phyloP scores from a whole-genome alignment of 1,284 basidiomycete species.

The Ceratobasidium sp. region DNA sequence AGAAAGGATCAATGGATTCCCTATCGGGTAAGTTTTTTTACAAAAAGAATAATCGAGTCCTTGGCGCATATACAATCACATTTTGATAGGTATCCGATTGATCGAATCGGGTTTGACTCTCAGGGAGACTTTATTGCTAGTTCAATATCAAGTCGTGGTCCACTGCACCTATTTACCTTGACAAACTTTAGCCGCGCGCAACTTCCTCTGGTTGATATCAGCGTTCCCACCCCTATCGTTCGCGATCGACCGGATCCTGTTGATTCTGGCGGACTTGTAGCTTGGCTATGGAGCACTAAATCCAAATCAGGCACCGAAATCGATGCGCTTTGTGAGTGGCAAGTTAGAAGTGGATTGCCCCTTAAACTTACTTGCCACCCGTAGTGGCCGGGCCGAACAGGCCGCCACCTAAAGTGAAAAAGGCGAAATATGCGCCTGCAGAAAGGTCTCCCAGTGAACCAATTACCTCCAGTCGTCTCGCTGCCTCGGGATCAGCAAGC shows the following conservation, averaged over 20 bases:
- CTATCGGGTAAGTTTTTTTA: slow-evolving; percentile 47
- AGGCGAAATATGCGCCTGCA: slow-evolving; percentile 30
- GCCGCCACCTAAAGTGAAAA: slow-evolving; percentile 27
- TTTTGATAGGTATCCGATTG: slow-evolving; percentile 13
- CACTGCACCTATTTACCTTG: slow-evolving; percentile 1
- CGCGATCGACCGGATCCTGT: slow-evolving; percentile 15
- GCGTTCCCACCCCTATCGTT: not conserved
- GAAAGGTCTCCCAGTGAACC: not conserved
- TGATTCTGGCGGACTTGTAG: slow-evolving; percentile 7
- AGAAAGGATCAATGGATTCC: slow-evolving; percentile 60
- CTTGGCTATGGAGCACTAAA: slow-evolving; percentile 39
- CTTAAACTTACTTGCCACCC: too few species aligned
- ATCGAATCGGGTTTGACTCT: slow-evolving; percentile 6
- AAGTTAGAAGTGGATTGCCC: too few species aligned
- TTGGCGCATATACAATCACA: slow-evolving; percentile 20
- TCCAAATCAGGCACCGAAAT: slow-evolving; percentile 34
- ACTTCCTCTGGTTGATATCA: slow-evolving; percentile 35
- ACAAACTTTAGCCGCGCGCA: slow-evolving; percentile 31
- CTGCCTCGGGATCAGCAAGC: slow-evolving; percentile 2
- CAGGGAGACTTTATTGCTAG: not conserved
- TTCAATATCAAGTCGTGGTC: slow-evolving; percentile 15
- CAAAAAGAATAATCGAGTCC: too few species aligned
- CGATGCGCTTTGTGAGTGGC: slow-evolving; percentile 36
- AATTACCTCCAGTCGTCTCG: slow-evolving; percentile 1
- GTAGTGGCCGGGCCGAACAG: slow-evolving; percentile 41